Conservation (phyloP, 805 yeast genomes). For the Candida xyloterini region DNA sequence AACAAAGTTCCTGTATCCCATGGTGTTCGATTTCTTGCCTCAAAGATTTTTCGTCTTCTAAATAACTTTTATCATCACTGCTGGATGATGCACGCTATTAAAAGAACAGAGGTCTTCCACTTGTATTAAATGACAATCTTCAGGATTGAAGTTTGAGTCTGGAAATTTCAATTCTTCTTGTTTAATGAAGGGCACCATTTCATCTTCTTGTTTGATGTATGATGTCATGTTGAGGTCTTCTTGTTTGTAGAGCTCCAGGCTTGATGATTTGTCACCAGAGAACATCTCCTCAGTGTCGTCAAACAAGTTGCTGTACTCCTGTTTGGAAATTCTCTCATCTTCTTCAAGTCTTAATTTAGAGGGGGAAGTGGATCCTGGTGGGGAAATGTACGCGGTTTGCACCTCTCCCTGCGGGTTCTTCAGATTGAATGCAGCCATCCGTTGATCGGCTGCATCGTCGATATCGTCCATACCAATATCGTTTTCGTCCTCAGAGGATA, state of each 20-base stretch:
- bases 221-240: conserved; percentile 17
- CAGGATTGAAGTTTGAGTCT: conserved; percentile 11
- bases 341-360: conserved; percentile 29
- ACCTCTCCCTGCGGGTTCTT: conserved; percentile 17
- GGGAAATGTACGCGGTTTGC: conserved; percentile 26
- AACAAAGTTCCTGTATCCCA: conserved; percentile 5
- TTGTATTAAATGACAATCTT: conserved; percentile 18
- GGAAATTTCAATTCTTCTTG: conserved; percentile 16
- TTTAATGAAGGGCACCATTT: conserved; percentile 10
- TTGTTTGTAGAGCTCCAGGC: conserved; percentile 27
- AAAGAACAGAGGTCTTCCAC: conserved; percentile 34
- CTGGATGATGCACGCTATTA: conserved; percentile 42
- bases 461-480: conserved; percentile 13
- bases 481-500: conserved; percentile 23
- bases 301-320: conserved; percentile 27
- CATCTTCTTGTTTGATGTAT: conserved; percentile 18
- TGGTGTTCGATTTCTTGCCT: not conserved
- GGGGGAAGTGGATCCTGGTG: conserved; percentile 33
- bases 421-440: conserved; percentile 1
- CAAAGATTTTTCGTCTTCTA: conserved; percentile 8
- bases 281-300: conserved; percentile 26
- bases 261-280: conserved; percentile 20
- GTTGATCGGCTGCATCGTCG: conserved; percentile 1
- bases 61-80: conserved; percentile 32
- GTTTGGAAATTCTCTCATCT: conserved; percentile 24